Evolutionary conservation across 2,329 filamentous ascomycete genomes (phyloP), one percentile per base, ranked within the genome.

Genomic region (Teratosphaeriaceae sp.): DNA sequence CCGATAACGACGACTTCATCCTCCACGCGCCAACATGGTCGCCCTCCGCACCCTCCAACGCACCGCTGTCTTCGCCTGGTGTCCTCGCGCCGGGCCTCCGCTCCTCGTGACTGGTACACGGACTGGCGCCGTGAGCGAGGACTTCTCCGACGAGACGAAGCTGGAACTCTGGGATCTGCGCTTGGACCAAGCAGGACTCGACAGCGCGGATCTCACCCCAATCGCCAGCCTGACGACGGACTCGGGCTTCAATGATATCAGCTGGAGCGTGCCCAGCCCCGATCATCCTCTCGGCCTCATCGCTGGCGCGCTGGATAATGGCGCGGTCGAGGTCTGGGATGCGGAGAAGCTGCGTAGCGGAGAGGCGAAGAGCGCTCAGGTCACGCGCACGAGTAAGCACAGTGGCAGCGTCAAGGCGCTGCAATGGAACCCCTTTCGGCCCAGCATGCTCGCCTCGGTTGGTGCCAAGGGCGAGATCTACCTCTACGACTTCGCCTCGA

Each of bases 41-140:
- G 86, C 88, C 72, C 76, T 97, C 68, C 82, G 90, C 75, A 89
- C 97, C 74, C 94, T 98, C 63, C 86, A 88, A 65, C 82, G 92
- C 70, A 98, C 92, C 60, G 92, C 90, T 66, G 85, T 90, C 60
- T 98, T 98, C 67, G 88, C 92, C 62, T 98, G 92, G 90, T 95
- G 88, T 55, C 85, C 89, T 20, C 85, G 82, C 56, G 71, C 86
- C 39, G 77, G 79, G 29, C 80, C 82, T 55, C 88, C 90, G 57
- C 75, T 94, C 55, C 74, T 98, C 52, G 90, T 88, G 47, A 98
- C 92, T 21, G 92, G 92, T 58, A 98, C 92, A 36, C 83, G 89
- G 56, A 89, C 92, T 48, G 92, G 92, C 51, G 92, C 92, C 57
- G 88, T 98, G 31, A 88, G 94, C 68, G 89, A 87, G 57, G 89